Evolutionary conservation across 2,329 filamentous ascomycete genomes (phyloP), one percentile per base, ranked within the genome.

Genomic region (Trichoderma afroharzianum): DNA sequence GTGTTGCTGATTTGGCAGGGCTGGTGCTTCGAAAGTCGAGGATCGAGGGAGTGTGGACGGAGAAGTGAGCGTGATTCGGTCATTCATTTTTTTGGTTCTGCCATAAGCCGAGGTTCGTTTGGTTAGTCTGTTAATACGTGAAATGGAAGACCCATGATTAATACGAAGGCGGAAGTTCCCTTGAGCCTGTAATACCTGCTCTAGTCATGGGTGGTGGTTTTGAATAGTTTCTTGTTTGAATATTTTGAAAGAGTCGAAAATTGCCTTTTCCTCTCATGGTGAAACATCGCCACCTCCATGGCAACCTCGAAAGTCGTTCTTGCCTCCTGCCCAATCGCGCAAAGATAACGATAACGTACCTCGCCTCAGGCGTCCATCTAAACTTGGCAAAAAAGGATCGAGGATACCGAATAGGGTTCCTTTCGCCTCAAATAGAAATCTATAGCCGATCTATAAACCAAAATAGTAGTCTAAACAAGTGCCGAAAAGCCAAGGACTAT

Each of bases 21-120:
- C 43, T 77, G 39, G 74, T 79, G 18, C 67, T 79, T 62, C 76
- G 74, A 39, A 79, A 79, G 73, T 75, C 74, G 8, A 75, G 75
- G 11, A 74, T 78, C 15, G 63, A 74, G 8, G 73, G 74, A 28
- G 68, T 68, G 3, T 77, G 76, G 76, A 69, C 57, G 11, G 32
- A 69, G 57, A 61, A 69, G 57, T 50, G 18, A 53, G 15, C 15
- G 7, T 33, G 8, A 28, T 11, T 55, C 3, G 12, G 8, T 26
- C 12, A 33, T 59, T 32, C 18, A 15, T 8, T 24, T n/a, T 53
- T 53, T 5, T 53, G 11, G 47, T 50, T 50, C 47, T 21, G 18
- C 7, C 7, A 9, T 18, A 21, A n/a, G 4, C 21, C 24, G 53
- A 33, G n/a, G 18, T 6, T 4, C n/a, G 15, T 43, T 43, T 43